A percentile compares a stretch with the other conserved stretches of the same genome.
phyloP scores from a whole-genome alignment of 2,329 filamentous ascomycete species.

The Tolypocladium album region DNA sequence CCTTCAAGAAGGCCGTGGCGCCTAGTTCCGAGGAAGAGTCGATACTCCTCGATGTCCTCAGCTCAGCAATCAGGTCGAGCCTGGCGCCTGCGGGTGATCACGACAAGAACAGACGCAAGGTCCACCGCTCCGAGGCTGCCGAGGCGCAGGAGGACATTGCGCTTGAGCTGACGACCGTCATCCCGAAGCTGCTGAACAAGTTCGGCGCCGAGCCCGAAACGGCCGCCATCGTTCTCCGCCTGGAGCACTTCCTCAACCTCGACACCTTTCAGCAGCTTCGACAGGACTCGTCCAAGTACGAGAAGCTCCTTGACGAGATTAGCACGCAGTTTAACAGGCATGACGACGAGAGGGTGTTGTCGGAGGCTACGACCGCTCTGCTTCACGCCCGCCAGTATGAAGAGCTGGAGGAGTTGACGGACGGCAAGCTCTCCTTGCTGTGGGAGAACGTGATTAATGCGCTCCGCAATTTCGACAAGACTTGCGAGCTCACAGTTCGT shows the following conservation, averaged over 20 bases:
- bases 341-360: conserved; percentile 72
- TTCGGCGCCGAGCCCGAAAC: conserved; percentile 85
- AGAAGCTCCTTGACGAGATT: conserved; percentile 77
- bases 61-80: conserved; percentile 66
- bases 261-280: conserved; percentile 82
- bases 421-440: conserved; percentile 66
- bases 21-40: conserved; percentile 69
- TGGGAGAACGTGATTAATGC: conserved; percentile 78
- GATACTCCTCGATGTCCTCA: conserved; percentile 78
- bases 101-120: conserved; percentile 46
- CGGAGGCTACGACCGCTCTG: conserved; percentile 72
- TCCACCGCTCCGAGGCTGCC: conserved; percentile 49
- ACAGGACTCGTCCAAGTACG: conserved; percentile 73
- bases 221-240: conserved; percentile 71
- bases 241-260: conserved; percentile 79
- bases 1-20: conserved; percentile 62
- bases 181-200: conserved; percentile 82
- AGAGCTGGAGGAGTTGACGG: conserved; percentile 77
- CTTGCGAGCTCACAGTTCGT: conserved; percentile 59
- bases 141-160: conserved; percentile 72
- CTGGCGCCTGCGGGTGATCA: conserved; percentile 57
- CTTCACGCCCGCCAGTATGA: conserved; percentile 78
- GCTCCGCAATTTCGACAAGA: conserved; percentile 60
- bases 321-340: conserved; percentile 92
- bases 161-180: conserved; percentile 63